A percentile compares a stretch with the other conserved stretches of the same genome.
phyloP scores from a whole-genome alignment of 169 alveolate species.

The Toxoplasma gondii region DNA sequence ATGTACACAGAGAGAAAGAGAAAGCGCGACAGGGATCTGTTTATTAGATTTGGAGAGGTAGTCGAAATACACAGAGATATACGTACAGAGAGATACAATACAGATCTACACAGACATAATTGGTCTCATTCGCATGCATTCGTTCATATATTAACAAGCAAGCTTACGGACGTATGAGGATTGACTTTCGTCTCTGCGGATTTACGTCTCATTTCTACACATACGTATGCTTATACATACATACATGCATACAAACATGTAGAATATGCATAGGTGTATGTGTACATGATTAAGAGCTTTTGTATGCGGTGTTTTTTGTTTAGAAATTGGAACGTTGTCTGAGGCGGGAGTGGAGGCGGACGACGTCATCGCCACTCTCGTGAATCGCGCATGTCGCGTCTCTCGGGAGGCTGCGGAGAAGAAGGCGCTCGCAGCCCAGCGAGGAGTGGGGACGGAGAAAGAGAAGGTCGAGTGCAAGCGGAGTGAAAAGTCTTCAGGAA shows the following conservation, averaged over 20 bases:
- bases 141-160: no score
- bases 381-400: neutral
- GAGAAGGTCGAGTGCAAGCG: neutral
- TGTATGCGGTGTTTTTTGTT: neutral
- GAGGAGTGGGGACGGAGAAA: neutral
- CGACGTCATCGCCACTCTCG: conserved; percentile 32
- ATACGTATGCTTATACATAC: neutral
- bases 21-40: no score
- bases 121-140: no score
- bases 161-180: no score
- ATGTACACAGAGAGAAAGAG: no score
- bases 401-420: neutral
- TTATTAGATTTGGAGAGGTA: no score
- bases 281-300: neutral
- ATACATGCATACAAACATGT: neutral
- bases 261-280: no score
- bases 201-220: neutral
- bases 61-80: no score
- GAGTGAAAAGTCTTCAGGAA: neutral
- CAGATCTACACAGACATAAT: no score
- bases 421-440: neutral
- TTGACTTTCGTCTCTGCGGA: no score
- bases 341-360: conserved; percentile 35
- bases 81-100: no score
- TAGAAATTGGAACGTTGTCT: neutral